Base-by-base conservation (phyloP, 2,329 filamentous ascomycete species). In the Colletotrichum sp. region DNA sequence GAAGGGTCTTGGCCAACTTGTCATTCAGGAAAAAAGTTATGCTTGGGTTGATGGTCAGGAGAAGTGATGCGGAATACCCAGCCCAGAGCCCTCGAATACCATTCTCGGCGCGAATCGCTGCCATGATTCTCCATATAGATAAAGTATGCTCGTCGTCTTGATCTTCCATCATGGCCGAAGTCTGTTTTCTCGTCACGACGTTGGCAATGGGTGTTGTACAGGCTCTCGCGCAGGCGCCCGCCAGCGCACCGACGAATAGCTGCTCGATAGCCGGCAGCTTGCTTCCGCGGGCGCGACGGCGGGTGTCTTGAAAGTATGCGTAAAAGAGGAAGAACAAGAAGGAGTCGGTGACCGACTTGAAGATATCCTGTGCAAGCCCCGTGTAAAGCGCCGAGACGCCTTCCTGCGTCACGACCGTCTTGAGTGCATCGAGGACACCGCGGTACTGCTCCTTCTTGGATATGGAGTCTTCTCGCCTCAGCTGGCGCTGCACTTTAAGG, bases 281-380 rank as follows among this genome's bases (percentile, higher is more conserved):
- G 22, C 60, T 71, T 12, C 74, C 71, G 77, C 84, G 78, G 74
- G 81, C 85, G 79, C 85, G 84, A 66, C 84, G 83, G 61, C 85
- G 81, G 27, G 71, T 25, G 18, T 65, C 71, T 39, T 72, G 61
- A 66, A 89, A 81, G 30, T 88, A 83, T 76, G 89, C 94, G 85
- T 98, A 97, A 74, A 94, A 93, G 22, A 96, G 89, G 85, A 97
- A 97, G 87, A 97, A 97, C 67, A 97, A 88, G 82, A 97, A 96
- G 72, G 93, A 94, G 85, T 97, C 95, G 34, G 91, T 89, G 27
- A 93, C 88, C 28, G 91, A 92, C 83, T 94, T 95, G 80, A 87
- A 88, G 13, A 93, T 91, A 80, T 94, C 93, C 43, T 90, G 88
- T 8, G 88, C 85, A 2, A 94, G 83, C 30, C 93, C 93, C 28